These are phyloP conservation scores for Cryptococcus sp. DNA, from an alignment of 1,284 basidiomycete genomes.

Conservation along the genomic window DNA sequence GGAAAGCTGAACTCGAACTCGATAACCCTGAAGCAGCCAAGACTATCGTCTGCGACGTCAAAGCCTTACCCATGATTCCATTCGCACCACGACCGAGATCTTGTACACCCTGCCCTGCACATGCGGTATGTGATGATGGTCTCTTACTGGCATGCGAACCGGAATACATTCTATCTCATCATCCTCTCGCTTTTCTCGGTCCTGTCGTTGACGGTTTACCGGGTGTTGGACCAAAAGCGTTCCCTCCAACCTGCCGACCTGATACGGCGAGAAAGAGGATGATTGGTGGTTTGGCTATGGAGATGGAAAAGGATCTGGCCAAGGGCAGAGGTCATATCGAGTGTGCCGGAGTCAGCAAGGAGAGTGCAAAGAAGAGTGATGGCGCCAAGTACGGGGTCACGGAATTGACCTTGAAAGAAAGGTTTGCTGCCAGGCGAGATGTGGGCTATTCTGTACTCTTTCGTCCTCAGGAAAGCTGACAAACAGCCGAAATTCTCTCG, in stretches of 20 bases:
- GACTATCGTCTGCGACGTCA: conserved; percentile 25
- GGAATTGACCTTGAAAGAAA: conserved; percentile 50
- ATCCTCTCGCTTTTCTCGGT: conserved; percentile 29
- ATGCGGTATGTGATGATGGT: conserved; percentile 65
- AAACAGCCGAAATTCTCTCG: conserved; percentile 27
- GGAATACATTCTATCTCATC: conserved; percentile 60
- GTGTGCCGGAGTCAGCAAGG: conserved; percentile 55
- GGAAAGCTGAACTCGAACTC: conserved; percentile 19
- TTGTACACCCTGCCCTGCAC: conserved; percentile 82
- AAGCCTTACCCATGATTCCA: conserved; percentile 53
- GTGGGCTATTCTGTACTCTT: conserved; percentile 14
- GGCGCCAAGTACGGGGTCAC: conserved; percentile 71
- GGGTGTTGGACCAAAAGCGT: conserved; percentile 67
- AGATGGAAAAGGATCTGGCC: conserved; percentile 65
- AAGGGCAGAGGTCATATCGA: conserved; percentile 64
- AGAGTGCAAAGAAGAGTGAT: conserved; percentile 64
- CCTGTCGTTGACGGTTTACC: conserved; percentile 66
- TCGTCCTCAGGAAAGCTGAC: conserved; percentile 5
- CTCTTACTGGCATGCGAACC: conserved; percentile 64
- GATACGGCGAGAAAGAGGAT: conserved; percentile 74
- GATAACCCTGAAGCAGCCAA: conserved; percentile 18
- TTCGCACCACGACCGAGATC: conserved; percentile 58
- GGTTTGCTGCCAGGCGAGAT: conserved; percentile 33
- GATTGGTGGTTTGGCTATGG: conserved; percentile 71
- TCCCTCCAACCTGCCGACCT: conserved; percentile 74